Percentiles rank a stretch among this genome's conserved stretches.
phyloP scores from a whole-genome alignment of 352 stramenopile species.

The Globisporangium takayamanum region DNA sequence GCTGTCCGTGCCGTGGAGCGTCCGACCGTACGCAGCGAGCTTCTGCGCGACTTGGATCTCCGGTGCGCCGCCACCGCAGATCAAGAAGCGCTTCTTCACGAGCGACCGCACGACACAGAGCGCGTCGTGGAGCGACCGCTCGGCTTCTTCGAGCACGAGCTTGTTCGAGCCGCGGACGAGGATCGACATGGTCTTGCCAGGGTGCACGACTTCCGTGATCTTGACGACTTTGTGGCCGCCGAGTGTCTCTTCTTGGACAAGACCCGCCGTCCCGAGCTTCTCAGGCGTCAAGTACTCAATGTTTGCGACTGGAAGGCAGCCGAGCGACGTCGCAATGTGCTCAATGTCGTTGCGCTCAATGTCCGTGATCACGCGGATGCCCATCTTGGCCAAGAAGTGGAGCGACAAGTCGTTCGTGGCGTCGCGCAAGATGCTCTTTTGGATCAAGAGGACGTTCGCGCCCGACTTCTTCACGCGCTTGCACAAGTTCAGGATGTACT shows the following conservation, averaged over 20 bases:
- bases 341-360: conserved; percentile 98
- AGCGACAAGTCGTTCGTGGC: conserved; percentile 99
- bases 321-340: conserved; percentile 97
- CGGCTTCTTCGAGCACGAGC: conserved; percentile 97
- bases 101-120: conserved; percentile 97
- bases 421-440: conserved; percentile 99
- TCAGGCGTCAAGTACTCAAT: conserved; percentile 96
- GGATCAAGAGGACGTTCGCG: conserved; percentile 98
- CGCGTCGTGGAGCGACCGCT: conserved; percentile 98
- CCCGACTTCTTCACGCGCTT: conserved; percentile 99
- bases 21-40: conserved; percentile 91
- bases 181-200: conserved; percentile 96
- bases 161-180: conserved; percentile 98
- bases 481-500: conserved; percentile 96
- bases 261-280: conserved; percentile 93
- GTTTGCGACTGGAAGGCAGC: conserved; percentile 96
- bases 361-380: conserved; percentile 99
- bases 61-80: conserved; percentile 95
- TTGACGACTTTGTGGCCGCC: conserved; percentile 98
- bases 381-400: conserved; percentile 99
- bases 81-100: conserved; percentile 98
- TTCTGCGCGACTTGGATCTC: conserved; percentile 96
- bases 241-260: conserved; percentile 96
- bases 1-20: conserved; percentile 91
- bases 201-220: conserved; percentile 95